Conservation (phyloP, 345 rosid species). For the Corchorus olitorius region DNA sequence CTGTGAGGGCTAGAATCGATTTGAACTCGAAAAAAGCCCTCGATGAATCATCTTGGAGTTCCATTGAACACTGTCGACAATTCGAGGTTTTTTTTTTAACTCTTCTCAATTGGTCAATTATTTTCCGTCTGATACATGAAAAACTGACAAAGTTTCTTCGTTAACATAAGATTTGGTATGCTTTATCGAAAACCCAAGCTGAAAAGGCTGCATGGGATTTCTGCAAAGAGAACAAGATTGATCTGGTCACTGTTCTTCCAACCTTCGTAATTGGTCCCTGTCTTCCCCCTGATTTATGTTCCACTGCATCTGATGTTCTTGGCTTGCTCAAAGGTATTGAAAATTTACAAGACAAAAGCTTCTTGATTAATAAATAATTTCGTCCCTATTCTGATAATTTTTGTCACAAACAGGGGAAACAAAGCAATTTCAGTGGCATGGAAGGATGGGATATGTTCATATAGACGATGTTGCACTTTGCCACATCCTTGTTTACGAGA, state of each 20-base stretch:
- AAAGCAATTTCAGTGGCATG: constrained; percentile 71
- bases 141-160: constrained; percentile 23
- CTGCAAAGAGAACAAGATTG: constrained; percentile 59
- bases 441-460: constrained; percentile 91
- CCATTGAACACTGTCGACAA: constrained; percentile 67
- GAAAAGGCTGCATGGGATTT: constrained; percentile 93
- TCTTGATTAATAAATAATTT: not conserved
- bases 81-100: constrained; percentile 43
- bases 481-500: constrained; percentile 73
- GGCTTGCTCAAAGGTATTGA: constrained; percentile 70
- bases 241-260: constrained; percentile 69
- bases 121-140: no score
- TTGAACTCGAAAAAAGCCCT: constrained; percentile 61
- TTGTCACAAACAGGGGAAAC: constrained; percentile 44
- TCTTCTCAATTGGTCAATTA: no score
- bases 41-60: constrained; percentile 93
- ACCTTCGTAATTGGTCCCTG: constrained; percentile 83
- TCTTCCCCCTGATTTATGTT: constrained; percentile 66
- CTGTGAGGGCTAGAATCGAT: constrained; percentile 69
- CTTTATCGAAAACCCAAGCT: constrained; percentile 72
- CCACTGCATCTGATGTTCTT: constrained; percentile 82
- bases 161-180: constrained; percentile 62
- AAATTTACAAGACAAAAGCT: not conserved
- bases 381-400: not conserved
- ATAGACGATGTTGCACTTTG: constrained; percentile 85